These are phyloP conservation scores for Ogataea degrootiae DNA, from an alignment of 805 yeast genomes.

Conservation along the genomic window DNA sequence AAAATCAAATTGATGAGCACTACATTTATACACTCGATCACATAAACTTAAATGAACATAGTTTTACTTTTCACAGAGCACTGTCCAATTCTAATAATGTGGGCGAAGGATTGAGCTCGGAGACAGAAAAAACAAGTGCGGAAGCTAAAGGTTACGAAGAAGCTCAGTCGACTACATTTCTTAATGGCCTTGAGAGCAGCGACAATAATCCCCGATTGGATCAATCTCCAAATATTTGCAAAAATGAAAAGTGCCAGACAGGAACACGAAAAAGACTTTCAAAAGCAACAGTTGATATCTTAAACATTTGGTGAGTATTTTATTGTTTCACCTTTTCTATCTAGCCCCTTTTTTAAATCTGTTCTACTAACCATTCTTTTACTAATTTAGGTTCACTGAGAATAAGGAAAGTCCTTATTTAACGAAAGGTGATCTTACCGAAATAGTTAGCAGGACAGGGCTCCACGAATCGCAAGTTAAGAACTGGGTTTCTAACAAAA, in stretches of 20 bases:
- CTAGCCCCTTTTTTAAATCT: background rate
- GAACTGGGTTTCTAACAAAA: constrained; percentile 17
- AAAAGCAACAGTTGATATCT: constrained; percentile 1
- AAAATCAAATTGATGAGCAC: too few species aligned
- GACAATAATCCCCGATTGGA: too few species aligned
- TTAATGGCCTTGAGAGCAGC: too few species aligned
- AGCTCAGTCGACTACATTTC: too few species aligned
- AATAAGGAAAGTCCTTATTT: constrained; percentile 19
- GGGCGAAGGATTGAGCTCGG: too few species aligned
- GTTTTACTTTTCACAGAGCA: too few species aligned
- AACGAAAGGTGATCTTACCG: constrained; percentile 7
- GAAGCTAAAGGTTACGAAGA: too few species aligned
- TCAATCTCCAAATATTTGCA: background rate
- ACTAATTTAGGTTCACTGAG: constrained; percentile 12
- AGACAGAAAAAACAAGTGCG: too few species aligned
- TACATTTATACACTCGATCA: too few species aligned
- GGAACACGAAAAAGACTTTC: constrained; percentile 2
- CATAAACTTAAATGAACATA: too few species aligned
- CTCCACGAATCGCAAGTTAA: constrained; percentile 13
- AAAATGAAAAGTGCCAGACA: background rate
- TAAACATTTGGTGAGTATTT: constrained; percentile 8
- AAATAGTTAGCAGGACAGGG: constrained; percentile 11
- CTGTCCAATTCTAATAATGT: too few species aligned
- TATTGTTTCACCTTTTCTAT: background rate
- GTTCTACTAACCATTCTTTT: background rate